Conservation (phyloP, 352 stramenopile genomes). For the Thalassiosira hispida region DNA sequence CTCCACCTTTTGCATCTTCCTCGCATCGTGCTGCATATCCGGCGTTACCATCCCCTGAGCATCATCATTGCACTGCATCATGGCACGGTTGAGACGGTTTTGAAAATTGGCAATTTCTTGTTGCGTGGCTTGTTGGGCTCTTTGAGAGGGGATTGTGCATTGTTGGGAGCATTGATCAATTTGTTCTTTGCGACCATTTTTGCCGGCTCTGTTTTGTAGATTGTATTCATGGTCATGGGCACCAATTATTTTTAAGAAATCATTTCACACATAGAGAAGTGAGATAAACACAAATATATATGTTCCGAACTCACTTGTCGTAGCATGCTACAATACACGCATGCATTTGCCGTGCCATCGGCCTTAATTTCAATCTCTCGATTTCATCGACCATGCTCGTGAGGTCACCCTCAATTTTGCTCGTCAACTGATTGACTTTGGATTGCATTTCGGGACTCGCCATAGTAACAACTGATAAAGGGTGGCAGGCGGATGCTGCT, state of each 20-base stretch:
- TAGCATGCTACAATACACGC: conserved; percentile 76
- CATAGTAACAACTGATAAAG: too few species aligned
- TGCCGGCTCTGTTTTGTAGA: conserved; percentile 49
- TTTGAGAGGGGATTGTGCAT: conserved; percentile 78
- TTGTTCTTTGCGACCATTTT: conserved; percentile 64
- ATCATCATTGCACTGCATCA: conserved; percentile 83
- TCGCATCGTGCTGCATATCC: conserved; percentile 71
- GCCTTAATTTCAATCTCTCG: conserved; percentile 65
- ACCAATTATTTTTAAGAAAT: neutral
- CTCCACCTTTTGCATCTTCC: conserved; percentile 72
- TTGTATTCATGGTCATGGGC: neutral
- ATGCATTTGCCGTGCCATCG: conserved; percentile 66
- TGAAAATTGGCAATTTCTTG: conserved; percentile 82
- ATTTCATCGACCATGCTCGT: conserved; percentile 71
- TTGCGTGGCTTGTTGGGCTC: conserved; percentile 63
- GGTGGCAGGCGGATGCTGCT: too few species aligned
- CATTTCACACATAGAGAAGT: neutral
- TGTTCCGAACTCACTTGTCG: conserved; percentile 59
- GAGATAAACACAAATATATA: neutral
- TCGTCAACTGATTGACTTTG: conserved; percentile 71
- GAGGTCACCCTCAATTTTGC: conserved; percentile 71
- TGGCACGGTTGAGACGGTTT: conserved; percentile 77
- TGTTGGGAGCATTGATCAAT: conserved; percentile 73
- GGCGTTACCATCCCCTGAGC: conserved; percentile 75
- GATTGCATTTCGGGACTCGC: conserved; percentile 65